These are phyloP conservation scores for Erysimum cheiri DNA, from an alignment of 441 rosid species.

Conservation along the genomic window DNA sequence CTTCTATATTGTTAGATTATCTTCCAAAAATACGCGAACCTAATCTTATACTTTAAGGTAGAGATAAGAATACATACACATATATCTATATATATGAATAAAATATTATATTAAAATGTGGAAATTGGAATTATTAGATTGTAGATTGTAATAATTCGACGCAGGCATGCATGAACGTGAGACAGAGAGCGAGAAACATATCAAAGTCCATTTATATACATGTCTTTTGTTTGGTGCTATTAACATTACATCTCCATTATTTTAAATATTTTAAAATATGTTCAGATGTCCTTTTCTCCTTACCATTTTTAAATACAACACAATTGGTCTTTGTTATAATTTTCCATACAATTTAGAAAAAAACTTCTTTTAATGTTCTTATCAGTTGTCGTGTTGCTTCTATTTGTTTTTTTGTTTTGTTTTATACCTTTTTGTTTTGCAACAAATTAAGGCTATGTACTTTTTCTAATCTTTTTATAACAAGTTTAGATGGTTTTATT, in stretches of 20 bases:
- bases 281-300: constrained; percentile 41
- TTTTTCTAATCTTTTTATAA: neutral
- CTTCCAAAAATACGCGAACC: neutral
- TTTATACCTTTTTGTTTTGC: neutral
- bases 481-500: neutral
- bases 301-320: neutral
- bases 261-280: constrained; percentile 7
- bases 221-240: constrained; percentile 42
- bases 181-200: constrained; percentile 41
- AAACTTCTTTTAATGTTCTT: neutral
- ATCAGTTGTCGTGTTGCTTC: neutral
- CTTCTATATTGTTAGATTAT: neutral
- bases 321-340: constrained; percentile 7
- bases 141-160: constrained; percentile 35
- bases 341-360: neutral
- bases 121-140: constrained; percentile 37
- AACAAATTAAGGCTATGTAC: neutral
- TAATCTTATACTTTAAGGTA: constrained; percentile 13
- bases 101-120: too few relatives aligned
- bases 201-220: constrained; percentile 35
- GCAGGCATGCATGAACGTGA: constrained; percentile 40
- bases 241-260: constrained; percentile 38
- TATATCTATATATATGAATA: neutral
- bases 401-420: neutral
- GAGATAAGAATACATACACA: neutral